These are phyloP conservation scores for Trichophyton simii DNA, from an alignment of 2,329 filamentous ascomycete species.

Conservation along the genomic window DNA sequence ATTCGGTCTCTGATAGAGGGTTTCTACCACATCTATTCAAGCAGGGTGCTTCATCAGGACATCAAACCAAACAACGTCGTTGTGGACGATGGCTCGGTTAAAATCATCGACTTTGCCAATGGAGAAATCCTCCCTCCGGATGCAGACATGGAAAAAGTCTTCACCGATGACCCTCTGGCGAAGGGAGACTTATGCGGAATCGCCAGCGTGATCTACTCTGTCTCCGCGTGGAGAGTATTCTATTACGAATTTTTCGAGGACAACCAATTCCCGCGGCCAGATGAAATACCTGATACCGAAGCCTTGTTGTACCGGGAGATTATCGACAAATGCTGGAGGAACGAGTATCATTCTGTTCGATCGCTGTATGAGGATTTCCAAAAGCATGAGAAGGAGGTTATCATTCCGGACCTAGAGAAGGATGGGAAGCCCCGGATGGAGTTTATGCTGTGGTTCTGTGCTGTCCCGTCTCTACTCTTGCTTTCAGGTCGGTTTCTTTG, in stretches of 20 bases:
- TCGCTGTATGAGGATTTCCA: conserved; percentile 10
- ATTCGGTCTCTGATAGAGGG: conserved; percentile 9
- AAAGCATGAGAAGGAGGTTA: background rate
- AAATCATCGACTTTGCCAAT: conserved; percentile 11
- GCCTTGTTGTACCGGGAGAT: conserved; percentile 5
- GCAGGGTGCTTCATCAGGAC: conserved; percentile 13
- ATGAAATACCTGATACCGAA: conserved; percentile 9
- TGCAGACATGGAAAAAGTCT: conserved; percentile 11
- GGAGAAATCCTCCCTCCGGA: conserved; percentile 10
- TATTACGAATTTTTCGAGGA: conserved; percentile 13
- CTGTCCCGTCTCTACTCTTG: conserved; percentile 2
- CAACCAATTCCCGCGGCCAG: conserved; percentile 7
- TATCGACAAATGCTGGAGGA: conserved; percentile 10
- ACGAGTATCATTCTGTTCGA: conserved; percentile 8
- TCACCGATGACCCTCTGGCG: conserved; percentile 10
- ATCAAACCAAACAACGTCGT: conserved; percentile 14
- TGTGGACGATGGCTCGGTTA: conserved; percentile 6
- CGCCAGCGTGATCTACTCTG: conserved; percentile 13
- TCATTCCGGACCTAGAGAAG: background rate
- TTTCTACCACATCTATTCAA: conserved; percentile 12
- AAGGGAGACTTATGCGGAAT: conserved; percentile 12
- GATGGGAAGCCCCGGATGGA: background rate
- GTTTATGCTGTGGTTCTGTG: conserved; percentile 6
- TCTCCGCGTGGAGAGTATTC: conserved; percentile 10
- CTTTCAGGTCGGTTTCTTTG: background rate